Conservation (phyloP, 2,329 filamentous ascomycete genomes). For the Phaeoacremonium minimum region DNA sequence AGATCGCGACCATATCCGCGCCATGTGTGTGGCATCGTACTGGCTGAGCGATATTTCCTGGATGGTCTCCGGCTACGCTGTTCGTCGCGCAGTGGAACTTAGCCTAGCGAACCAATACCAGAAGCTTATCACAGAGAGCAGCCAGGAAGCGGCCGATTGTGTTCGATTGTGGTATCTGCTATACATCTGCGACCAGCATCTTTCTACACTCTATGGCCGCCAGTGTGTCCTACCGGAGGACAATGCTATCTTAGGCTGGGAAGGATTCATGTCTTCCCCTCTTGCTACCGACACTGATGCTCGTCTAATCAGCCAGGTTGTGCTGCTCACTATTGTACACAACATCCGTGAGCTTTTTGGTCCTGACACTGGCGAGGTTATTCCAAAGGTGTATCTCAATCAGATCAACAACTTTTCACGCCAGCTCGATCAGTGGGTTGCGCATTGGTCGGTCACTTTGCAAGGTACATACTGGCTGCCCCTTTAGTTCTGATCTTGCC, state of each 20-base stretch:
- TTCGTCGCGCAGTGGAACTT: constrained; percentile 33
- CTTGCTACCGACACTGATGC: constrained; percentile 50
- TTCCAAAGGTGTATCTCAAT: constrained; percentile 45
- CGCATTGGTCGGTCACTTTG: constrained; percentile 24
- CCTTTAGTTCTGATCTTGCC: no score
- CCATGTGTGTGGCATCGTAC: constrained; percentile 7
- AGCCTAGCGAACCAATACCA: constrained; percentile 38
- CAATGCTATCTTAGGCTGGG: constrained; percentile 51
- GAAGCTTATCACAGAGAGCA: constrained; percentile 29
- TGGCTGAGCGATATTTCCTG: constrained; percentile 7
- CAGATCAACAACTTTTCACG: constrained; percentile 31
- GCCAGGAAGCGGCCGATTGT: constrained; percentile 42
- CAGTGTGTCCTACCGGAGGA: constrained; percentile 56
- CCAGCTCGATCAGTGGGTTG: constrained; percentile 31
- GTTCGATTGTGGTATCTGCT: constrained; percentile 58
- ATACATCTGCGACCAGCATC: constrained; percentile 58
- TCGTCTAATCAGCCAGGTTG: constrained; percentile 53
- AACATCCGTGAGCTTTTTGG: constrained; percentile 51
- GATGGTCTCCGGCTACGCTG: constrained; percentile 5
- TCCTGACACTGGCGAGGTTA: constrained; percentile 44
- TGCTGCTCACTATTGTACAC: constrained; percentile 52
- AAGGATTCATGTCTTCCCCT: constrained; percentile 47
- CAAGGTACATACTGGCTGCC: constrained; percentile 19
- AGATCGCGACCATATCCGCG: constrained; percentile 4
- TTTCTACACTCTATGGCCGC: constrained; percentile 57